These are phyloP conservation scores for Debaryomyces fabryi DNA, from an alignment of 1,139 yeast genomes.

Conservation along the genomic window DNA sequence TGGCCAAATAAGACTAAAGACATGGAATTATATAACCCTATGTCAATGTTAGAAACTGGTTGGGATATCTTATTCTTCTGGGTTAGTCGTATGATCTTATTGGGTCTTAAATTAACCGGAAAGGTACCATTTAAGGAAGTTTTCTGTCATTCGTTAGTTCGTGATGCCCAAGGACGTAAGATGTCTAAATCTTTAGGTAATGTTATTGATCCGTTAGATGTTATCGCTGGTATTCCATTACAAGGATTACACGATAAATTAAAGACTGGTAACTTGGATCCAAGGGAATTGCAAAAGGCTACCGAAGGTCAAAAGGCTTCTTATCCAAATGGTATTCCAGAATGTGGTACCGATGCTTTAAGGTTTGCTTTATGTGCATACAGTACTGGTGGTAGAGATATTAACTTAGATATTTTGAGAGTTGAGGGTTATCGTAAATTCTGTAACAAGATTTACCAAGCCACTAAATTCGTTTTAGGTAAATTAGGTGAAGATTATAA, in stretches of 20 bases:
- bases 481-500: constrained; percentile 85
- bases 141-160: constrained; percentile 96
- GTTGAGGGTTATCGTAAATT: constrained; percentile 99
- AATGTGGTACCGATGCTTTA: constrained; percentile 98
- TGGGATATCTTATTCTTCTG: constrained; percentile 99
- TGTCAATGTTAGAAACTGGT: constrained; percentile 95
- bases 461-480: constrained; percentile 94
- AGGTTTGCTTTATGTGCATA: constrained; percentile 98
- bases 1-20: constrained; percentile 88
- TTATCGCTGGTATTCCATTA: constrained; percentile 82
- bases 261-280: constrained; percentile 81
- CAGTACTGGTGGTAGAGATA: constrained; percentile 98
- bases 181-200: constrained; percentile 98
- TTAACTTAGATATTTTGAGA: constrained; percentile 92
- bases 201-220: constrained; percentile 94
- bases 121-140: constrained; percentile 93
- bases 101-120: constrained; percentile 90
- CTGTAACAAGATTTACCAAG: constrained; percentile 99
- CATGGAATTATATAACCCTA: constrained; percentile 79
- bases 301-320: constrained; percentile 84
- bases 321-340: constrained; percentile 97
- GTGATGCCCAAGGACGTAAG: constrained; percentile 99
- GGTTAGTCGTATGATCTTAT: constrained; percentile 95
- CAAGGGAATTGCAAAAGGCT: constrained; percentile 86
- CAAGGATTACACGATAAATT: constrained; percentile 81